Percentiles rank a stretch among this genome's conserved stretches.
phyloP scores from a whole-genome alignment of 768 basidiomycete species.

The Collybia mongolica region DNA sequence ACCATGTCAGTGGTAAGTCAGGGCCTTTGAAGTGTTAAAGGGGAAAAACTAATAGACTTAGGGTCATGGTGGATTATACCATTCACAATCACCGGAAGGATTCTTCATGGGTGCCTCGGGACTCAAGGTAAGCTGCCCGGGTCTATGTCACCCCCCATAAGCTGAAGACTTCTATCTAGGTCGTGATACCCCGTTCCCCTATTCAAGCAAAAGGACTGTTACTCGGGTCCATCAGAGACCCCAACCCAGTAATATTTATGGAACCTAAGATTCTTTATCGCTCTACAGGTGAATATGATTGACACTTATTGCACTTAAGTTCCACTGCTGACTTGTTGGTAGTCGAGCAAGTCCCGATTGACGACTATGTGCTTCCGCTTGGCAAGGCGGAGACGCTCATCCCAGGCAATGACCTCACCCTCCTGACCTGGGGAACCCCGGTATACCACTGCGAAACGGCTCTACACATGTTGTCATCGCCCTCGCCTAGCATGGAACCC shows the following conservation, averaged over 20 bases:
- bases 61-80: conserved; percentile 89
- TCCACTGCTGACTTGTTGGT: conserved; percentile 3
- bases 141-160: background rate
- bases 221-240: conserved; percentile 84
- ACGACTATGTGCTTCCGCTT: conserved; percentile 84
- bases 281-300: conserved; percentile 58
- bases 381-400: conserved; percentile 76
- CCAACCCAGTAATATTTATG: conserved; percentile 94
- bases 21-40: background rate
- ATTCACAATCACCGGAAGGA: conserved; percentile 94
- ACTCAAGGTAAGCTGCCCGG: conserved; percentile 58
- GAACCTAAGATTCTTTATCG: conserved; percentile 94
- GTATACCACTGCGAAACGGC: conserved; percentile 89
- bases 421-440: conserved; percentile 93
- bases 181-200: conserved; percentile 93
- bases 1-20: conserved; percentile 80
- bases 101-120: conserved; percentile 92
- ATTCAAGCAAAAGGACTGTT: conserved; percentile 95
- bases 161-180: conserved; percentile 26
- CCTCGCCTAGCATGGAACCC: conserved; percentile 58
- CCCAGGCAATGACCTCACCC: conserved; percentile 80
- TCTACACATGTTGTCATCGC: conserved; percentile 66
- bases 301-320: background rate
- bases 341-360: conserved; percentile 92
- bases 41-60: conserved; percentile 13